phyloP scores from a whole-genome alignment of 768 basidiomycete species.

The Lactifluus volemus region DNA sequence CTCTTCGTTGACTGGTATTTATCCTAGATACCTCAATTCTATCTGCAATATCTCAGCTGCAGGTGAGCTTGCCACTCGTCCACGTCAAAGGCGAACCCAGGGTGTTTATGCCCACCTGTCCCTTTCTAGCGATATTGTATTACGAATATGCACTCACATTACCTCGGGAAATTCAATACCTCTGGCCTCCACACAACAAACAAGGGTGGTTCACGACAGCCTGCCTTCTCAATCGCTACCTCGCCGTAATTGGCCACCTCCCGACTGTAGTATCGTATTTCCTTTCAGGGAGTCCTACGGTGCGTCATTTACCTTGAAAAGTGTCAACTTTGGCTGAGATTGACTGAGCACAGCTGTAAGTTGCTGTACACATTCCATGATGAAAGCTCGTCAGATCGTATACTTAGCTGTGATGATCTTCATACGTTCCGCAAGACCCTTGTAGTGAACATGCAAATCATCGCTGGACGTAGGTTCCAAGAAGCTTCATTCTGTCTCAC shows the following conservation, averaged over 20 bases:
- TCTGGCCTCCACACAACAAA: constrained; percentile 34
- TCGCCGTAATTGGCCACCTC: constrained; percentile 32
- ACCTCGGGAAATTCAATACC: constrained; percentile 30
- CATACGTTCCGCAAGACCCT: not conserved
- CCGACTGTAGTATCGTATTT: constrained; percentile 22
- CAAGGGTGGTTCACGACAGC: constrained; percentile 32
- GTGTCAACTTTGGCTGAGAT: not conserved
- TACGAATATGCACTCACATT: constrained; percentile 28
- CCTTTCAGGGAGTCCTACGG: not conserved
- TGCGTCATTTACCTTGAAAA: not conserved
- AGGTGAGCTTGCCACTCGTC: not conserved
- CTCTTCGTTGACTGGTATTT: not conserved
- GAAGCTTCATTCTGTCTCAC: not conserved
- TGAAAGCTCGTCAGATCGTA: not conserved
- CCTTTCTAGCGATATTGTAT: constrained; percentile 22
- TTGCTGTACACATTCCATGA: not conserved
- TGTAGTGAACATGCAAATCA: not conserved
- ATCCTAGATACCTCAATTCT: constrained; percentile 5
- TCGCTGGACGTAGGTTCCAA: not conserved
- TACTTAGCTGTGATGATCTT: not conserved
- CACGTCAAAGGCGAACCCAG: not conserved
- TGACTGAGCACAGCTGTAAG: constrained; percentile 2
- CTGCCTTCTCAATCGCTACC: constrained; percentile 45
- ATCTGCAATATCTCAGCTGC: not conserved
- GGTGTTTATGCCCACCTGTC: not conserved